Evolutionary conservation across 768 basidiomycete species (phyloP).

Genomic region (Psilocybe subaeruginosa): DNA sequence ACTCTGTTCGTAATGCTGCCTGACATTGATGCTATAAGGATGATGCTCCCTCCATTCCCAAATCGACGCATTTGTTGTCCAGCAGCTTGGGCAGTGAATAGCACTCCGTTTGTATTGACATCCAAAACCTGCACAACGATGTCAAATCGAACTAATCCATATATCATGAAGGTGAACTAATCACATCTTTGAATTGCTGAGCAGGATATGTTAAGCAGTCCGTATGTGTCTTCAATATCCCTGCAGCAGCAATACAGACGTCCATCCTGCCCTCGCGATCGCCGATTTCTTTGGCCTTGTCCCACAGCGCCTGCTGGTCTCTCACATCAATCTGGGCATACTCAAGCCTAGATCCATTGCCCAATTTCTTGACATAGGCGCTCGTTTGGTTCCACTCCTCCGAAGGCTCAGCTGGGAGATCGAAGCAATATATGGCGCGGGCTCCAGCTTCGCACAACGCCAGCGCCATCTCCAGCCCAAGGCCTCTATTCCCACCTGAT

Average conservation of each 20-base stretch:
- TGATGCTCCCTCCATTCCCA: conserved; percentile 58
- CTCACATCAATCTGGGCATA: conserved; percentile 70
- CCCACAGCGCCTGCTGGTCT: conserved; percentile 64
- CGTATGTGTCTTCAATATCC: conserved; percentile 60
- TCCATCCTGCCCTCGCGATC: conserved; percentile 74
- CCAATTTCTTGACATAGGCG: conserved; percentile 53
- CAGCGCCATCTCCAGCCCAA: conserved; percentile 86
- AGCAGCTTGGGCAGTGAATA: conserved; percentile 68
- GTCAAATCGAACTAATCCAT: not conserved
- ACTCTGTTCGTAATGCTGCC: conserved; percentile 77
- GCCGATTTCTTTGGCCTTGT: conserved; percentile 57
- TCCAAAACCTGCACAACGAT: conserved; percentile 53
- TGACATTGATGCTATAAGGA: conserved; percentile 70
- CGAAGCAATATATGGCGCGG: conserved; percentile 68
- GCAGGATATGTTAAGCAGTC: conserved; percentile 71
- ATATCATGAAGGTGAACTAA: conserved; percentile 9
- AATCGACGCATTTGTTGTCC: conserved; percentile 64
- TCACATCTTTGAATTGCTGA: conserved; percentile 64
- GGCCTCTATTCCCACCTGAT: conserved; percentile 66
- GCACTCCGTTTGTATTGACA: conserved; percentile 67
- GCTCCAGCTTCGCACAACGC: conserved; percentile 76
- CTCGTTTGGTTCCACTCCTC: conserved; percentile 58
- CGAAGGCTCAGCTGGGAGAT: conserved; percentile 58
- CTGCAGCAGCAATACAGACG: conserved; percentile 78
- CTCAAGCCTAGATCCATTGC: conserved; percentile 47